Percentiles rank a stretch among this genome's conserved stretches.
Conservation (phyloP, 1,284 basidiomycete genomes). For the Trichosporon ovoides region DNA sequence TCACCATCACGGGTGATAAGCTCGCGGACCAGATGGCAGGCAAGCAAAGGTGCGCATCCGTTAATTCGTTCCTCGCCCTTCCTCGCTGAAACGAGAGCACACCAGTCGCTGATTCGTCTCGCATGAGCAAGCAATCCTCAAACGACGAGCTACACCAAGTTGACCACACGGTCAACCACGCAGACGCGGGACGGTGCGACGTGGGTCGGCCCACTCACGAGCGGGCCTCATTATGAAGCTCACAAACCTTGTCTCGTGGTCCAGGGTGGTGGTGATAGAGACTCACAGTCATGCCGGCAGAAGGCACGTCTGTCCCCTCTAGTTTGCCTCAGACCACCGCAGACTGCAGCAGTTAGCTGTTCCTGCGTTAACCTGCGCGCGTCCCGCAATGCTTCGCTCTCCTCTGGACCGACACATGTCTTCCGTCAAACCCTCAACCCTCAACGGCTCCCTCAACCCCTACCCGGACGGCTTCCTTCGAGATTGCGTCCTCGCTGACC, state of each 20-base stretch:
- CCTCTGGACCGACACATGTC: not conserved
- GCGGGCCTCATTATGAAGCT: not conserved
- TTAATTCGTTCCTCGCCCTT: not conserved
- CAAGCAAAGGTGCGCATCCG: not conserved
- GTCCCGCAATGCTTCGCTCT: not conserved
- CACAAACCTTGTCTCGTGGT: not conserved
- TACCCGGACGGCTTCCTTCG: not conserved
- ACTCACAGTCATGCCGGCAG: not conserved
- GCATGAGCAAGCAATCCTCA: no score
- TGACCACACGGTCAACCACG: no score
- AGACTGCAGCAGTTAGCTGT: not conserved
- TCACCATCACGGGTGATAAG: not conserved
- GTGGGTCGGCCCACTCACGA: not conserved
- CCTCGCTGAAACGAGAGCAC: no score
- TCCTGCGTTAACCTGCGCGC: not conserved
- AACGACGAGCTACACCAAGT: no score
- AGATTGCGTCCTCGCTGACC: not conserved
- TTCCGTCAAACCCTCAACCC: constrained; percentile 1
- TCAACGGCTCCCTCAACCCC: not conserved
- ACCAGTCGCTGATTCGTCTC: no score
- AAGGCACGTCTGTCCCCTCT: not conserved
- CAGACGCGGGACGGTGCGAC: not conserved
- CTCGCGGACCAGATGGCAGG: not conserved
- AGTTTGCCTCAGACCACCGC: not conserved
- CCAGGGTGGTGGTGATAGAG: not conserved